Conservation (phyloP, 75 land plant genomes). For the Picea glauca region DNA sequence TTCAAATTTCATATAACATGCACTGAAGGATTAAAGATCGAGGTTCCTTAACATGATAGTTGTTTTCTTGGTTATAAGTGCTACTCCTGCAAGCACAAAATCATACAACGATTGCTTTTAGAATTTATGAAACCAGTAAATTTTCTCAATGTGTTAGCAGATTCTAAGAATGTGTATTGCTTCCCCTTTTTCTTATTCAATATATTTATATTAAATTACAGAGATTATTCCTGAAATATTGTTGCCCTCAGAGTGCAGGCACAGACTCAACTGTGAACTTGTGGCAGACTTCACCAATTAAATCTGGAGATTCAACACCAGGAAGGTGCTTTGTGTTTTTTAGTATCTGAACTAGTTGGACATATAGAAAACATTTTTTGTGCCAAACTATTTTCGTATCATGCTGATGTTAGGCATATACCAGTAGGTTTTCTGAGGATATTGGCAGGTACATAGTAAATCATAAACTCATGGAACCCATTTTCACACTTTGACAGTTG, state of each 20-base stretch:
- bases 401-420: not conserved
- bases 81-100: not conserved
- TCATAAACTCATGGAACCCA: not conserved
- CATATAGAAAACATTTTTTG: too few relatives aligned
- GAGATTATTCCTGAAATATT: not conserved
- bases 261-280: conserved; percentile 95
- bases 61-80: not conserved
- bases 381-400: not conserved
- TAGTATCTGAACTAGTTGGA: not conserved
- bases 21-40: not conserved
- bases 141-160: not conserved
- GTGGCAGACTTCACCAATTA: conserved; percentile 51
- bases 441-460: not conserved
- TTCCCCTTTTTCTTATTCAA: not conserved
- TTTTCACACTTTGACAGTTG: conserved; percentile 30
- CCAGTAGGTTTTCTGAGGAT: not conserved
- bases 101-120: not conserved
- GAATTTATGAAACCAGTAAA: not conserved
- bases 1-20: not conserved
- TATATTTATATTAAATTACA: not conserved
- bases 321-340: conserved; percentile 33
- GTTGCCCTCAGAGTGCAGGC: conserved; percentile 77
- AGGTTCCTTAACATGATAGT: not conserved
- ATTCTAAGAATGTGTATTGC: not conserved
- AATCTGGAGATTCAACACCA: conserved; percentile 22